Percentiles rank a stretch among this genome's conserved stretches.
These are phyloP conservation scores for Termitomyces sp. DNA, from an alignment of 1,284 basidiomycete genomes.

Conservation along the genomic window DNA sequence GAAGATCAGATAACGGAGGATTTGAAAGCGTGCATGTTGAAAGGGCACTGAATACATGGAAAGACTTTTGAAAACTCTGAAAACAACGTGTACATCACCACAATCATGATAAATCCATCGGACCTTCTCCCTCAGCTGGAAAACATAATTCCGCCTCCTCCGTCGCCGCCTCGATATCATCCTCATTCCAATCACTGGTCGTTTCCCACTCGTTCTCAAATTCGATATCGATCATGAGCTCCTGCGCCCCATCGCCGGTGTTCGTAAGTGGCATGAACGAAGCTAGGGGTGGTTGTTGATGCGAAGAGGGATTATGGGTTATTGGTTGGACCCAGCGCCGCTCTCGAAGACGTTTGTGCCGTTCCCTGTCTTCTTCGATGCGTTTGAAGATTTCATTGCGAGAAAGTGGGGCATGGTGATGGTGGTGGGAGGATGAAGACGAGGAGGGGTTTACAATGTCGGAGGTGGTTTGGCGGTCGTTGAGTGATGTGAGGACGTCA, in stretches of 20 bases:
- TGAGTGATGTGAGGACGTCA: conserved; percentile 50
- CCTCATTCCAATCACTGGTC: conserved; percentile 83
- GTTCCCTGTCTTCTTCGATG: conserved; percentile 92
- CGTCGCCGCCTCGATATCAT: conserved; percentile 70
- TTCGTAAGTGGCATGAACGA: conserved; percentile 56
- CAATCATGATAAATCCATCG: conserved; percentile 49
- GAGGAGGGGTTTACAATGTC: conserved; percentile 22
- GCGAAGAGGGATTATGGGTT: conserved; percentile 41
- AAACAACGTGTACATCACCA: not conserved
- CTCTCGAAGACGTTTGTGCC: conserved; percentile 90
- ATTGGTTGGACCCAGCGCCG: conserved; percentile 88
- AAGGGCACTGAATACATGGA: not conserved
- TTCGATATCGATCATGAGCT: conserved; percentile 73
- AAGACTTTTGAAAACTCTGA: not conserved
- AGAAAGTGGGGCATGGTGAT: conserved; percentile 34
- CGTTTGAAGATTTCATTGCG: conserved; percentile 76
- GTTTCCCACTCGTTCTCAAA: conserved; percentile 94
- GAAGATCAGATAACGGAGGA: no score
- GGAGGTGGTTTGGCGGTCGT: conserved; percentile 38
- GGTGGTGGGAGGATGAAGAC: conserved; percentile 19
- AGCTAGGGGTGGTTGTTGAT: conserved; percentile 45
- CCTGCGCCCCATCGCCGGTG: conserved; percentile 40
- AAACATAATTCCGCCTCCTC: conserved; percentile 70
- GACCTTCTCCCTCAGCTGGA: conserved; percentile 44
- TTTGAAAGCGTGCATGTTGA: no score